phyloP scores from a whole-genome alignment of 2,329 filamentous ascomycete genomes.

The Cladobotryum protrusum region DNA sequence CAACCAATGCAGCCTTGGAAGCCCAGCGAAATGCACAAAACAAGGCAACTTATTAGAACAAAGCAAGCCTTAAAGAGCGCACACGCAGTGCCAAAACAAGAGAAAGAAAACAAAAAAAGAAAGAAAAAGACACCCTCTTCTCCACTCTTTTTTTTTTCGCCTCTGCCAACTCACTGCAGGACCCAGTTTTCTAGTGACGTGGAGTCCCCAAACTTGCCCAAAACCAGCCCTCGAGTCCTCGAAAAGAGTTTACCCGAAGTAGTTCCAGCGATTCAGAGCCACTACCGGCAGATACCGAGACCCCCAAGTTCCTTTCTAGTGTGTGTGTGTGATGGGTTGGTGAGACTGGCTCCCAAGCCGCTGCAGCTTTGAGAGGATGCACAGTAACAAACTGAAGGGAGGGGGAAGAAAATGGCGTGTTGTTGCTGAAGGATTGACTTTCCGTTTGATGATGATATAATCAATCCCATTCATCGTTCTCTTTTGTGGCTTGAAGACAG shows the following conservation, averaged over 20 bases:
- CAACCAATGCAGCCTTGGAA: not conserved
- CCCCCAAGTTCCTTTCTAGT: not conserved
- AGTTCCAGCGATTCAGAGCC: not conserved
- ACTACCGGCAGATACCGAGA: not conserved
- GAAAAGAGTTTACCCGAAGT: not conserved
- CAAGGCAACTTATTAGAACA: constrained; percentile 6
- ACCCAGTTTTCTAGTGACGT: not conserved
- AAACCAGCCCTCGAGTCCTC: too few relatives aligned
- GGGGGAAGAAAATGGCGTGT: too few relatives aligned
- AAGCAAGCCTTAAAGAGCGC: constrained; percentile 1
- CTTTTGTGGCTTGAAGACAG: too few relatives aligned
- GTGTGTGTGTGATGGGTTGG: too few relatives aligned
- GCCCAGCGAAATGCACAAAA: not conserved
- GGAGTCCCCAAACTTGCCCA: not conserved
- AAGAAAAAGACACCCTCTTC: not conserved
- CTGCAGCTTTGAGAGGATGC: not conserved
- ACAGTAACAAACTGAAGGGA: too few relatives aligned
- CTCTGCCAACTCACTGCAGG: not conserved
- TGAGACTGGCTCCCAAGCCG: not conserved
- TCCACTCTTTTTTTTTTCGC: not conserved
- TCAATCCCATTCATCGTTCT: too few relatives aligned
- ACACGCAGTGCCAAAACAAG: not conserved
- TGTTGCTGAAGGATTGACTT: not conserved
- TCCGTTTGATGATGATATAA: too few relatives aligned
- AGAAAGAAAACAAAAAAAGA: not conserved